Evolutionary conservation across 306 rosid genomes (phyloP).

Genomic region (Pyrus pyrifolia): DNA sequence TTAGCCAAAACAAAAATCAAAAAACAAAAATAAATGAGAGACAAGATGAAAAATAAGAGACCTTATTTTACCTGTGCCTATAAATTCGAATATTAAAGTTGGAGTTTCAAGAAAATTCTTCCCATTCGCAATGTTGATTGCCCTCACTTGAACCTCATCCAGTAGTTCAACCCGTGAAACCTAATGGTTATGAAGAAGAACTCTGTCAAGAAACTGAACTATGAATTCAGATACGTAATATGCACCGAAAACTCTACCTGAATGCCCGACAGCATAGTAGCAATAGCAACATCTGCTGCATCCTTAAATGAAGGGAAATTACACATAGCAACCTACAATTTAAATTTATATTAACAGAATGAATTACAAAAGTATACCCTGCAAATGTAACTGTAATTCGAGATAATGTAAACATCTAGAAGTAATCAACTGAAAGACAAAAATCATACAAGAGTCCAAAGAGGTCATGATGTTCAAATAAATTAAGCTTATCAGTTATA

Average conservation of each 20-base stretch:
- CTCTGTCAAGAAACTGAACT: constrained; percentile 4
- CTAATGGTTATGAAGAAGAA: constrained; percentile 33
- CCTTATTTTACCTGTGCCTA: constrained; percentile 73
- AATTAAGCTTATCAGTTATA: not conserved
- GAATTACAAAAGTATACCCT: not conserved
- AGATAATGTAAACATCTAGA: not conserved
- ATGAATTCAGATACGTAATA: constrained; percentile 1
- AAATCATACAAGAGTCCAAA: not conserved
- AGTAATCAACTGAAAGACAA: not conserved
- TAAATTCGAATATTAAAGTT: constrained; percentile 85
- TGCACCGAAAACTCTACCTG: constrained; percentile 49
- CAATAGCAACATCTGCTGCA: constrained; percentile 94
- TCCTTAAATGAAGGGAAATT: constrained; percentile 85
- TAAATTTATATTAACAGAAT: constrained; percentile 12
- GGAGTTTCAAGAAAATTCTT: constrained; percentile 68
- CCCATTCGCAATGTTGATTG: constrained; percentile 90
- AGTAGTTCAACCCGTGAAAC: constrained; percentile 91
- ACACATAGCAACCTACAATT: constrained; percentile 92
- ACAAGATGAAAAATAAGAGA: constrained; percentile 2
- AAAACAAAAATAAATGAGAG: constrained; percentile 9
- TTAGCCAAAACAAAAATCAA: not conserved
- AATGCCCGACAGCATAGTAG: constrained; percentile 90
- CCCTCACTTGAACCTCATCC: constrained; percentile 93
- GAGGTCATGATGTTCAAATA: not conserved
- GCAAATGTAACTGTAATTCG: constrained; percentile 9